A percentile compares a stretch with the other conserved stretches of the same genome.
phyloP scores from a whole-genome alignment of 352 stramenopile genomes.

The Thalassiosira exigua region DNA sequence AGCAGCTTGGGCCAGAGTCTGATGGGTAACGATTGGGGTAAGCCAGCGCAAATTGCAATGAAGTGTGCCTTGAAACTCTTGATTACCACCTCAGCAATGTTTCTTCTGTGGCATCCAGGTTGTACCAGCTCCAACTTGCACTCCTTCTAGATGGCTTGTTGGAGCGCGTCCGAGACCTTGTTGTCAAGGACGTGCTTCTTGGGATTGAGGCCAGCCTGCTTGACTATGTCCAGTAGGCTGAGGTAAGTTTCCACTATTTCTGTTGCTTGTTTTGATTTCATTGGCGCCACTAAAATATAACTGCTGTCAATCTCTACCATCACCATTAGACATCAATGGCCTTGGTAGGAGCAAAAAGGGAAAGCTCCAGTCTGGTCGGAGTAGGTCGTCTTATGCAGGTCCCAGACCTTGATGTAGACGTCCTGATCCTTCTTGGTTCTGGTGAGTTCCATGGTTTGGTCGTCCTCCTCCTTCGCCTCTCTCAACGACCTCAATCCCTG shows the following conservation, averaged over 20 bases:
- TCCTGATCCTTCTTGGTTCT: slow-evolving; percentile 17
- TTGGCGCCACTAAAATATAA: slow-evolving; percentile 47
- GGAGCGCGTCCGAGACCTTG: slow-evolving; percentile 29
- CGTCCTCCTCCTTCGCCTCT: not conserved
- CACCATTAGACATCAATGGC: slow-evolving; percentile 64
- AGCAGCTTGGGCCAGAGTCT: slow-evolving; percentile 54
- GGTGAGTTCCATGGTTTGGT: slow-evolving; percentile 1
- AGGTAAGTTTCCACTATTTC: slow-evolving; percentile 27
- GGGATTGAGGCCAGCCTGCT: slow-evolving; percentile 7
- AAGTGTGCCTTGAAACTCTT: slow-evolving; percentile 66
- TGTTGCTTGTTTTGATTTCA: slow-evolving; percentile 39
- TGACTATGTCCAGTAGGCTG: slow-evolving; percentile 15
- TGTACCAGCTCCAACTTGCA: slow-evolving; percentile 41
- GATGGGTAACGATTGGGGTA: slow-evolving; percentile 48
- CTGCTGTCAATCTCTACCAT: slow-evolving; percentile 69
- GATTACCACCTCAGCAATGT: slow-evolving; percentile 63
- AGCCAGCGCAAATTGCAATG: slow-evolving; percentile 35
- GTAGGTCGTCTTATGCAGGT: slow-evolving; percentile 26
- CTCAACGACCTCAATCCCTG: slow-evolving; percentile 49
- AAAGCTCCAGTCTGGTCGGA: slow-evolving; percentile 63
- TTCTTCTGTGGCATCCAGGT: slow-evolving; percentile 46
- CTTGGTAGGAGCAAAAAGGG: slow-evolving; percentile 27
- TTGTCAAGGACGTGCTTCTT: slow-evolving; percentile 52
- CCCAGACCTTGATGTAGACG: slow-evolving; percentile 36
- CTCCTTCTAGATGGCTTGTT: slow-evolving; percentile 37